These are phyloP conservation scores for Colletotrichum eremochloae DNA, from an alignment of 2,329 filamentous ascomycete species.

Conservation along the genomic window DNA sequence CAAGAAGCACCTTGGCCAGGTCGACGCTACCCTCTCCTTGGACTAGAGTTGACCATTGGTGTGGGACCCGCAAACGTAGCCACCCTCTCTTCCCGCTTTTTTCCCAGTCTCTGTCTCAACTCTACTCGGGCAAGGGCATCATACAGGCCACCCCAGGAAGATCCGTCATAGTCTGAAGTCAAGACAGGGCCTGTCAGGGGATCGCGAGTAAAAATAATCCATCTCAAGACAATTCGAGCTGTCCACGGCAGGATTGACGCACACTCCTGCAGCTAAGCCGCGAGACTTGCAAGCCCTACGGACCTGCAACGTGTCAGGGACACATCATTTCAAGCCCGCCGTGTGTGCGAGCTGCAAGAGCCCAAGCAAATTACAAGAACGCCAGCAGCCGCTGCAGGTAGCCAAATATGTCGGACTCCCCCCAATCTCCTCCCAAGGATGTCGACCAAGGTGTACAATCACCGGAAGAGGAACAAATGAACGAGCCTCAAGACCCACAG, in stretches of 20 bases:
- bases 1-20: conserved; percentile 36
- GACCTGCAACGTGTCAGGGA: conserved; percentile 73
- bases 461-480: conserved; percentile 95
- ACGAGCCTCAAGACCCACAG: conserved; percentile 85
- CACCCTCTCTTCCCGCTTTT: conserved; percentile 47
- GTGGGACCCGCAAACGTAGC: conserved; percentile 55
- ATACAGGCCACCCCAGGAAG: conserved; percentile 37
- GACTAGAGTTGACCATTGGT: conserved; percentile 44
- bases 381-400: conserved; percentile 75
- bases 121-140: conserved; percentile 48
- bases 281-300: conserved; percentile 66
- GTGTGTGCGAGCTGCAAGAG: conserved; percentile 67
- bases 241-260: conserved; percentile 61
- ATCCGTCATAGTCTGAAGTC: conserved; percentile 63
- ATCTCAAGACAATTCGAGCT: conserved; percentile 36
- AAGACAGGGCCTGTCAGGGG: conserved; percentile 49
- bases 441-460: conserved; percentile 94
- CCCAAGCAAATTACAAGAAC: conserved; percentile 71
- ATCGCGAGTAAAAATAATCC: conserved; percentile 50
- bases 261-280: conserved; percentile 69
- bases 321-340: conserved; percentile 69
- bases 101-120: conserved; percentile 46
- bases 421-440: conserved; percentile 92
- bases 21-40: conserved; percentile 37
- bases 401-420: conserved; percentile 92